Base-by-base conservation (phyloP, 2,329 filamentous ascomycete species). In the Huntiella savannae region DNA sequence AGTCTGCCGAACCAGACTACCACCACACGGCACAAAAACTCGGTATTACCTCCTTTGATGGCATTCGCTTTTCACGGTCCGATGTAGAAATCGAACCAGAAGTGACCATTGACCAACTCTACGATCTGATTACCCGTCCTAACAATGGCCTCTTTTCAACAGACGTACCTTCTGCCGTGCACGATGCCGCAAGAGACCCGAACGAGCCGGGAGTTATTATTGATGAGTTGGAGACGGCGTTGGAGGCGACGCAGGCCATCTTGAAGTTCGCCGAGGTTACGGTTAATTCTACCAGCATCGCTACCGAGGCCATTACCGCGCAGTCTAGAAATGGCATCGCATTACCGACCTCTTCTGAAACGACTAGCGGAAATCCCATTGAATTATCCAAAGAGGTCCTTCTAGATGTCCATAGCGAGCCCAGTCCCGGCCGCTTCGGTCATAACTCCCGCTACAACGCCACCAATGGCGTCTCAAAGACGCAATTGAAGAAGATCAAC, bases 11-110 rank as follows among this genome's bases (percentile, higher is more conserved):
- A 16, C 33, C 15, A n/a, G 33, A 43, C 13, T 43, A 43, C 32
- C 40, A 43, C 15, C 34, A 32, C 16, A 32, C 33, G 10, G 40
- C 40, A 10, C 33, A 12, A 17, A 43, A 43, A 17, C 40, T 43
- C 15, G 40, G 40, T 34, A 43, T 43, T 33, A 43, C 40, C 33
- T 43, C 40, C 34, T 15, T 33, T 16, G 40, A 43, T 17, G 40
- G 40, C 34, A 43, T 43, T 43, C 40, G 40, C 40, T 43, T 43
- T 34, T 43, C 40, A 10, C 40, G 40, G n/a, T 43, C 40, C 28
- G 40, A 43, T 19, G 40, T 43, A n/a, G 40, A 32, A 8, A 33
- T 43, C n/a, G 40, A 43, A 13, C 40, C 40, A 13, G 36, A 45
- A 33, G 33, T 45, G 10, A 39, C 35, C 19, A 28, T 45, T 15